Percentiles rank a stretch among this genome's conserved stretches.
phyloP scores from a whole-genome alignment of 2,329 filamentous ascomycete genomes.

The Zalaria sp. region DNA sequence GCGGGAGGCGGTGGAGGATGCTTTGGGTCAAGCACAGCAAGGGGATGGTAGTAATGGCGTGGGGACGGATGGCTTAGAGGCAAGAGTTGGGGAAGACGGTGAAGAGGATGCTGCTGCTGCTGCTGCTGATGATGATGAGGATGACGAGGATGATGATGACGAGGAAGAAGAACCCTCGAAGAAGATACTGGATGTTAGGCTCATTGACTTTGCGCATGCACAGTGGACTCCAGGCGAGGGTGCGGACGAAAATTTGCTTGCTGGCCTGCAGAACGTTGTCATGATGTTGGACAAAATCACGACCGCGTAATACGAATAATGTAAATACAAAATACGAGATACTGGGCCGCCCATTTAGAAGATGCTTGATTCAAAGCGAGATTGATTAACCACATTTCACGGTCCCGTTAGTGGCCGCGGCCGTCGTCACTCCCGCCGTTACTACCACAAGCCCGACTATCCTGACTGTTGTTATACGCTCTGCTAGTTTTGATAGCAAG shows the following conservation, averaged over 20 bases:
- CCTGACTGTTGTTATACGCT: too few species aligned
- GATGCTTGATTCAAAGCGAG: too few species aligned
- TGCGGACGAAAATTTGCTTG: conserved; percentile 70
- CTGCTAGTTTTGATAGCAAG: too few species aligned
- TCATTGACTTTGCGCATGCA: conserved; percentile 97
- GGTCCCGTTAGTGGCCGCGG: too few species aligned
- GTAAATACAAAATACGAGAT: too few species aligned
- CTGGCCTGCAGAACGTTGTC: conserved; percentile 54
- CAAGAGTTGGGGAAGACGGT: conserved; percentile 5
- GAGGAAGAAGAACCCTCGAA: conserved; percentile 37
- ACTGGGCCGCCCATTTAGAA: too few species aligned
- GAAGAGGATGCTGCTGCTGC: conserved; percentile 10
- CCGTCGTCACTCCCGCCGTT: too few species aligned
- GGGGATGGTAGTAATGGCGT: not conserved
- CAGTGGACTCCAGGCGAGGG: conserved; percentile 68
- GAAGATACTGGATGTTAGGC: conserved; percentile 62
- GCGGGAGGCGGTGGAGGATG: conserved; percentile 8
- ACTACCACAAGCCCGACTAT: too few species aligned
- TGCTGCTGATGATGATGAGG: conserved; percentile 30
- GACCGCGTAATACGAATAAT: too few species aligned
- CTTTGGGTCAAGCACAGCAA: not conserved
- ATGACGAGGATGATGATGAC: conserved; percentile 40
- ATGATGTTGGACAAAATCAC: too few species aligned
- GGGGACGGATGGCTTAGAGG: conserved; percentile 10
- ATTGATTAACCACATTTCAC: too few species aligned